Percentiles rank a stretch among this genome's conserved stretches.
These are phyloP conservation scores for Fusarium algeriense DNA, from an alignment of 2,329 filamentous ascomycete genomes.

Conservation along the genomic window DNA sequence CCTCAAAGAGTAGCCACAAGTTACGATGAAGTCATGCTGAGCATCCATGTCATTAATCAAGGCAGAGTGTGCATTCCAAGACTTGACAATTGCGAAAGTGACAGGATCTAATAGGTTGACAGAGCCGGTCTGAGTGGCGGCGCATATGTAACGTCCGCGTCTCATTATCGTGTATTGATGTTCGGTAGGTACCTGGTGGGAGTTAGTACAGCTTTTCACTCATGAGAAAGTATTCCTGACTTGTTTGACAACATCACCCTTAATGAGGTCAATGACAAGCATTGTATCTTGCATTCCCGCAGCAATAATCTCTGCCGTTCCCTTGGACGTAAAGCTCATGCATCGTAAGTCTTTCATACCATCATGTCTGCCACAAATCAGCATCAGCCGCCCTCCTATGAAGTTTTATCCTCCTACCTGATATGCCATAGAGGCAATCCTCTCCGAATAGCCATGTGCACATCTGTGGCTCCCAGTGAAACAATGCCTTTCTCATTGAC, in stretches of 20 bases:
- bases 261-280: conserved; percentile 79
- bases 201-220: conserved; percentile 47
- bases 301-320: conserved; percentile 84
- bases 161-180: conserved; percentile 93
- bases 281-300: conserved; percentile 89
- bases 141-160: conserved; percentile 89
- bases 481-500: conserved; percentile 93
- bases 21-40: conserved; percentile 93
- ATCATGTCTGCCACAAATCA: conserved; percentile 63
- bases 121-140: conserved; percentile 83
- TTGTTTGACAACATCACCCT: conserved; percentile 78
- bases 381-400: conserved; percentile 1
- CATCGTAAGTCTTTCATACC: conserved; percentile 90
- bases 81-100: conserved; percentile 82
- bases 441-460: conserved; percentile 88
- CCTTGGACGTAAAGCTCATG: conserved; percentile 94
- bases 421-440: conserved; percentile 92
- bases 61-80: conserved; percentile 90
- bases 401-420: conserved; percentile 62
- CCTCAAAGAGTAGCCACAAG: conserved; percentile 90
- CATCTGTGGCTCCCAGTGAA: conserved; percentile 82
- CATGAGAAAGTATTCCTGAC: conserved; percentile 49
- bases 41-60: conserved; percentile 97
- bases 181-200: conserved; percentile 72
- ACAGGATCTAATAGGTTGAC: conserved; percentile 88